Evolutionary conservation across 306 rosid genomes (phyloP).

Genomic region (Fagus crenata): DNA sequence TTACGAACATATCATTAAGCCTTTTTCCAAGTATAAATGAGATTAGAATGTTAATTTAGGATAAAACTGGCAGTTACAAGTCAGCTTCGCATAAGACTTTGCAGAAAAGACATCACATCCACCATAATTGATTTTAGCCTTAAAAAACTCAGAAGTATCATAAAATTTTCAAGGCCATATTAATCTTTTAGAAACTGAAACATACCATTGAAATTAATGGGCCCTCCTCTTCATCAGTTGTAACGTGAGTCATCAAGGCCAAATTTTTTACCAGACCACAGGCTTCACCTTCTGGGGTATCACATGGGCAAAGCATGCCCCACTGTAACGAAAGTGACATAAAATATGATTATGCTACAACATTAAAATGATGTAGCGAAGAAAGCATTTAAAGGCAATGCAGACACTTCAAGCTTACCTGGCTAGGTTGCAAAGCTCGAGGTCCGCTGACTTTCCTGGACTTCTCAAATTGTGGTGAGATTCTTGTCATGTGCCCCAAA

Average conservation of each 20-base stretch:
- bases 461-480: conserved; percentile 92
- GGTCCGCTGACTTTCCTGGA: conserved; percentile 95
- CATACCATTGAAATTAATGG: conserved; percentile 72
- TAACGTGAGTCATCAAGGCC: conserved; percentile 97
- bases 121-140: background rate
- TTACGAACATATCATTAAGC: background rate
- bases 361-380: background rate
- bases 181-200: background rate
- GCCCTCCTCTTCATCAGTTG: conserved; percentile 86
- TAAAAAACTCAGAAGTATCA: background rate
- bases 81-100: background rate
- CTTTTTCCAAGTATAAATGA: background rate
- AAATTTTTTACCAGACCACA: conserved; percentile 94
- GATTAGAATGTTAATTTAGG: background rate
- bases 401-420: conserved; percentile 50
- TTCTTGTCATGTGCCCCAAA: conserved; percentile 89
- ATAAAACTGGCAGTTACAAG: background rate
- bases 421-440: conserved; percentile 95
- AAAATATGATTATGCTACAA: conserved; percentile 6
- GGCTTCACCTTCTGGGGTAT: conserved; percentile 96
- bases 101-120: background rate
- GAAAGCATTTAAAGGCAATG: conserved; percentile 10
- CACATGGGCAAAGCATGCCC: conserved; percentile 99
- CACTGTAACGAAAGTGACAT: conserved; percentile 50
- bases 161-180: background rate